These are phyloP conservation scores for Arachis stenosperma DNA, from an alignment of 306 rosid genomes.

Conservation along the genomic window DNA sequence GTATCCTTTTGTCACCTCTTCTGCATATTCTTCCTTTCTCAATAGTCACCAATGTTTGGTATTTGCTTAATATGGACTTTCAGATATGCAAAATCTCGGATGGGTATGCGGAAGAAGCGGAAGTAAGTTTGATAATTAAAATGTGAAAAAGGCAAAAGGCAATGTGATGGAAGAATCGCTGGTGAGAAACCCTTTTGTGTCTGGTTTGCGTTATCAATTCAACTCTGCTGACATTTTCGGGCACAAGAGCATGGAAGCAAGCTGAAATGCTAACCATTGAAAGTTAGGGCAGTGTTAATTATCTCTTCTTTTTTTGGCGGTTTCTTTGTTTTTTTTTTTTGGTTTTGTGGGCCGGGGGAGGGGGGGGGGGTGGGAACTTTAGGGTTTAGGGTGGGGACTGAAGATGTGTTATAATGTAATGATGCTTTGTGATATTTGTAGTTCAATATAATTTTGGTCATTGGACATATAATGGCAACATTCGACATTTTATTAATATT, in stretches of 20 bases:
- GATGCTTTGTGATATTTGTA: too few species aligned
- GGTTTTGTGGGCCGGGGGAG: too few species aligned
- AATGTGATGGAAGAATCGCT: background rate
- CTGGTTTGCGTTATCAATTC: constrained; percentile 9
- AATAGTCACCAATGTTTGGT: constrained; percentile 3
- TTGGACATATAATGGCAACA: too few species aligned
- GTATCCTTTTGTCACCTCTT: constrained; percentile 65
- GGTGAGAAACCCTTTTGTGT: background rate
- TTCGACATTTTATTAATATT: too few species aligned
- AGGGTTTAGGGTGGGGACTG: too few species aligned
- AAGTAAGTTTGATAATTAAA: constrained; percentile 42
- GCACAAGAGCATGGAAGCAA: constrained; percentile 3
- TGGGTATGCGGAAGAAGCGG: constrained; percentile 90
- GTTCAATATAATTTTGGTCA: too few species aligned
- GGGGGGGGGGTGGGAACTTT: too few species aligned
- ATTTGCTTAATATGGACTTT: constrained; percentile 58
- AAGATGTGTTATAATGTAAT: too few species aligned
- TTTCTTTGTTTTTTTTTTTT: too few species aligned
- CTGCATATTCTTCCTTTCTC: constrained; percentile 2
- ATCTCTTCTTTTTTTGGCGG: too few species aligned
- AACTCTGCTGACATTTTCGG: background rate
- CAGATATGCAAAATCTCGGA: constrained; percentile 90
- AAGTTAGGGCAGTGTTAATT: too few species aligned
- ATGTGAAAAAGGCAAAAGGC: background rate
- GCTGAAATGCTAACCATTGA: background rate